phyloP scores from a whole-genome alignment of 805 yeast genomes.

The Wickerhamiella bombiphila region DNA sequence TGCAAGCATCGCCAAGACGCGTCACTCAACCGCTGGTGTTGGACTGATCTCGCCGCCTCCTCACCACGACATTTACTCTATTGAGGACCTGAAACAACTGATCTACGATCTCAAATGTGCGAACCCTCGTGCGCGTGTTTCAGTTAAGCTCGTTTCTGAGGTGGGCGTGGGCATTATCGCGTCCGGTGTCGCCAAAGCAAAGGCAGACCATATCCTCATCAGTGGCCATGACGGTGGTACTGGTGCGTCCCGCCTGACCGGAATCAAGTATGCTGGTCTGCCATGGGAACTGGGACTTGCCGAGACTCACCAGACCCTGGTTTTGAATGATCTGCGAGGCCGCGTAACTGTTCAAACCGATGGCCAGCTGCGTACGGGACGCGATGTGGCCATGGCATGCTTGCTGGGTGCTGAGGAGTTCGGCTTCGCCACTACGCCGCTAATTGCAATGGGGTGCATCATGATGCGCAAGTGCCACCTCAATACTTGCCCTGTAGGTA shows the following conservation, averaged over 20 bases:
- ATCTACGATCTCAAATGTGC: constrained; percentile 93
- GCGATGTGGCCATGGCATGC: constrained; percentile 94
- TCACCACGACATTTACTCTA: constrained; percentile 95
- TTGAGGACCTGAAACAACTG: constrained; percentile 93
- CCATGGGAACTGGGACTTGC: constrained; percentile 99
- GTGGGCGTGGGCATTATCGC: constrained; percentile 99
- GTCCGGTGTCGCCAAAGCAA: constrained; percentile 98
- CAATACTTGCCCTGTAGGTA: constrained; percentile 94
- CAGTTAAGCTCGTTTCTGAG: constrained; percentile 92
- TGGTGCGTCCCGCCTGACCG: constrained; percentile 97
- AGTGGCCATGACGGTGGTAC: constrained; percentile 99
- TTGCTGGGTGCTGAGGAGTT: constrained; percentile 96
- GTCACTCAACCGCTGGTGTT: constrained; percentile 94
- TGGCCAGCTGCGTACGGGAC: constrained; percentile 93
- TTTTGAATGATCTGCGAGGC: constrained; percentile 88
- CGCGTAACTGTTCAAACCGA: constrained; percentile 95
- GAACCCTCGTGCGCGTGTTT: constrained; percentile 92
- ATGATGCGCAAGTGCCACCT: constrained; percentile 92
- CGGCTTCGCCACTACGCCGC: constrained; percentile 95
- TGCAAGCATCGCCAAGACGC: constrained; percentile 74
- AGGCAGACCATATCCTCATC: constrained; percentile 88
- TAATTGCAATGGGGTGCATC: constrained; percentile 94
- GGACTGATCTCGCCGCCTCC: constrained; percentile 98
- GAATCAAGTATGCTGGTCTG: constrained; percentile 91
- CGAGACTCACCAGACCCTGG: constrained; percentile 95